phyloP scores from a whole-genome alignment of 2,329 filamentous ascomycete species.

The Tolypocladium tundrense region DNA sequence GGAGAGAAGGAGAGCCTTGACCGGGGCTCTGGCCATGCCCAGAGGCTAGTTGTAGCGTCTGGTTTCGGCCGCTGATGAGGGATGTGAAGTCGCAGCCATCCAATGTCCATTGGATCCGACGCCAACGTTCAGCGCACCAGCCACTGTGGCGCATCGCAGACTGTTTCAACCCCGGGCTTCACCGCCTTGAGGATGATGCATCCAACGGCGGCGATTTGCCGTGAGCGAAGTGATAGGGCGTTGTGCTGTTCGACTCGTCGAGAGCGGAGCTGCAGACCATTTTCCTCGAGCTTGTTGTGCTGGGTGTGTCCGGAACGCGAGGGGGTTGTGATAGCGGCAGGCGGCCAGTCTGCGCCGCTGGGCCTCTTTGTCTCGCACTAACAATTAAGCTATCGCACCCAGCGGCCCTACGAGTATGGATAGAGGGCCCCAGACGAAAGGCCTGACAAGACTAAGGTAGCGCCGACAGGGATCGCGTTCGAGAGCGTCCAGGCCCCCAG shows the following conservation, averaged over 20 bases:
- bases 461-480: conserved; percentile 3
- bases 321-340: neutral
- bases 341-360: neutral
- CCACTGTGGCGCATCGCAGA: conserved; percentile 3
- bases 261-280: neutral
- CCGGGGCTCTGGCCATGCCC: no score
- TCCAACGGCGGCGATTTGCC: neutral
- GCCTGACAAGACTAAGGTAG: neutral
- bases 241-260: no score
- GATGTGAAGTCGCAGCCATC: neutral
- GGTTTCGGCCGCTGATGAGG: neutral
- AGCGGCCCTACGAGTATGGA: neutral
- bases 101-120: neutral
- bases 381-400: conserved; percentile 5
- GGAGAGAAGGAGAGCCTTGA: no score
- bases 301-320: neutral
- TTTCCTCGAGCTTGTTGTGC: neutral
- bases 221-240: neutral
- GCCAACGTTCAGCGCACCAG: neutral
- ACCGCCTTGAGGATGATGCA: neutral
- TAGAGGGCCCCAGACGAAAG: neutral
- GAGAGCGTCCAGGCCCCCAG: conserved; percentile 1
- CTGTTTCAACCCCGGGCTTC: neutral
- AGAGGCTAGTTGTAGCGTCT: neutral
- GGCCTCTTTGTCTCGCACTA: neutral